A percentile compares a stretch with the other conserved stretches of the same genome.
phyloP scores from a whole-genome alignment of 257 asterid species.

The Agastache rugosa region DNA sequence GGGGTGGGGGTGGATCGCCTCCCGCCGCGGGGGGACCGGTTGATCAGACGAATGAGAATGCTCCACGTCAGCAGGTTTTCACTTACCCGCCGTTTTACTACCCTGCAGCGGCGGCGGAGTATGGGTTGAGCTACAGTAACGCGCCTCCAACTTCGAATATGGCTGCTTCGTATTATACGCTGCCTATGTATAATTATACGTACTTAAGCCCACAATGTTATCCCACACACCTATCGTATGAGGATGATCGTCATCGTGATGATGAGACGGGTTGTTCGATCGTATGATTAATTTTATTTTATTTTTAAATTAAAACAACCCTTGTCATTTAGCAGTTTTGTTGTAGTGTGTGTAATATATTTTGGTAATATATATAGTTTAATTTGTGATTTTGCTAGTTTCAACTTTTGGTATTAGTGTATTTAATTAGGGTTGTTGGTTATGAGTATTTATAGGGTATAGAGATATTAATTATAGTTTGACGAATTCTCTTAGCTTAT shows the following conservation, averaged over 20 bases:
- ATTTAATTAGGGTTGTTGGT: background rate
- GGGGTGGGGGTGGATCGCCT: slow-evolving; percentile 33
- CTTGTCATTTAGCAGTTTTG: no score
- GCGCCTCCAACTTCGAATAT: slow-evolving; percentile 45
- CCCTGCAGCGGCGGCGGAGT: slow-evolving; percentile 45
- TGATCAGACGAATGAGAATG: slow-evolving; percentile 35
- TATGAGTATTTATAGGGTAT: background rate
- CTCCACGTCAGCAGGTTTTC: slow-evolving; percentile 44
- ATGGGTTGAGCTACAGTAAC: slow-evolving; percentile 56
- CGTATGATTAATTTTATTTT: slow-evolving; percentile 32
- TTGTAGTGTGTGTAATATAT: background rate
- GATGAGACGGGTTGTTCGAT: slow-evolving; percentile 48
- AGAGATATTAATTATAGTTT: no score
- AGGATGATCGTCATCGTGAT: slow-evolving; percentile 26
- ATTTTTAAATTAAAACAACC: no score
- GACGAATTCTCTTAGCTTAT: no score
- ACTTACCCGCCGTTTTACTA: slow-evolving; percentile 46
- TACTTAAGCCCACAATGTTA: slow-evolving; percentile 35
- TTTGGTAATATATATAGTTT: background rate
- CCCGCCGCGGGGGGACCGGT: slow-evolving; percentile 32
- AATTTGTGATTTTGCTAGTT: background rate
- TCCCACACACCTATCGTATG: slow-evolving; percentile 32
- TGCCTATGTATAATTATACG: slow-evolving; percentile 49
- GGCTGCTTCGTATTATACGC: slow-evolving; percentile 40
- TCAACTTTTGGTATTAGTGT: background rate